These are phyloP conservation scores for Saccharomycopsis sp. DNA, from an alignment of 805 yeast genomes.

Conservation along the genomic window DNA sequence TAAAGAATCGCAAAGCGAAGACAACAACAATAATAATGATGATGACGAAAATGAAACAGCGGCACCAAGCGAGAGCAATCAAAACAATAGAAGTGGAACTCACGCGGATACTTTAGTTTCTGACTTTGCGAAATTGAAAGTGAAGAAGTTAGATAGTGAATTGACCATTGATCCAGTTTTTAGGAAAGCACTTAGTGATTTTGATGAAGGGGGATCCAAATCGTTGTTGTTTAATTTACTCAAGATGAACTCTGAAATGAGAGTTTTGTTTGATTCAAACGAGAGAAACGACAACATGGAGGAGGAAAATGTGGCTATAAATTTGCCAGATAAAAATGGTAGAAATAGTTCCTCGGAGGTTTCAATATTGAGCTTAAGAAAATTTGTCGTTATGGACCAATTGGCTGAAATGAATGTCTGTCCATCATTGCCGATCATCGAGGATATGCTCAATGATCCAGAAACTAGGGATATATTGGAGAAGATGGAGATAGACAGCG, in stretches of 20 bases:
- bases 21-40: constrained; percentile 24
- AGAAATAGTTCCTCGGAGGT: too few species aligned
- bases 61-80: constrained; percentile 26
- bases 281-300: constrained; percentile 22
- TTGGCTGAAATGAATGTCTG: too few species aligned
- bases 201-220: constrained; percentile 78
- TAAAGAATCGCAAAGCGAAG: constrained; percentile 20
- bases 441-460: constrained; percentile 1
- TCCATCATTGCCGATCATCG: constrained; percentile 1
- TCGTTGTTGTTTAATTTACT: constrained; percentile 55
- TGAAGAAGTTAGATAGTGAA: constrained; percentile 56
- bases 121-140: constrained; percentile 40
- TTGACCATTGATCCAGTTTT: constrained; percentile 64
- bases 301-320: constrained; percentile 23
- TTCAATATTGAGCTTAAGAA: too few species aligned
- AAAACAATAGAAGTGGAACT: constrained; percentile 25
- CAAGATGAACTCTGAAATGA: too few species aligned
- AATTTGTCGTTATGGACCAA: too few species aligned
- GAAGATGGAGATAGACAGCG: not conserved
- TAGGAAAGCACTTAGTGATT: constrained; percentile 64
- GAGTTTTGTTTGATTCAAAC: constrained; percentile 55
- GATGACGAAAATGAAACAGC: constrained; percentile 22
- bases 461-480: not conserved
- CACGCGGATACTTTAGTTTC: constrained; percentile 35
- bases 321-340: too few species aligned